Evolutionary conservation across 805 yeast genomes (phyloP), one percentile per base, ranked within the genome.

Genomic region (Saturnispora gosingensis): DNA sequence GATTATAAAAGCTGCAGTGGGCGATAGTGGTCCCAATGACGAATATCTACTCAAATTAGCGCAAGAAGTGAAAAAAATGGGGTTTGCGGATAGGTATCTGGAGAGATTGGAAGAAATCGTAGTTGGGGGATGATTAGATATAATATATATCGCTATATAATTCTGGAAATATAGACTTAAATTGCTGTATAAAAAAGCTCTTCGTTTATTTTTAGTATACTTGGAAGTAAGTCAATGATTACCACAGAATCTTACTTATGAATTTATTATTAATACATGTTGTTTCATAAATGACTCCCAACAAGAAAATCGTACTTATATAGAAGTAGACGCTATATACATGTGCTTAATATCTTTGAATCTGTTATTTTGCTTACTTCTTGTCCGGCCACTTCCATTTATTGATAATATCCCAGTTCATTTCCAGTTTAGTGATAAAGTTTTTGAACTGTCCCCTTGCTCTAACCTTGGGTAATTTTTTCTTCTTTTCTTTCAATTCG

Each of bases 11-110:
- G 58, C 58, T 0, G 71, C 84, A 16, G 59, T 57, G 5, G 98
- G 98, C 0, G 93, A 93, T 24, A 84, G 95, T 60, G 97, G 98
- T 0, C 72, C 74, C 15, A 90, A 90, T 62, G 66, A 71, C 47
- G 95, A 87, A 60, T 90, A 90, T 62, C 67, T 91, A 54, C 64
- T 68, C 46, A 68, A 72, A 48, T 69, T 90, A 52, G 74, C 75
- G 45, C 63, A 69, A 9, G 77, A 89, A 0, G 64, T 83, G 45
- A 52, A 60, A 15, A 69, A 68, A 30, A 60, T 77, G 50, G 68
- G 68, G 55, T 71, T 69, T 8, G 55, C 54, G 1, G 83, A 80
- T 56, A 57, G 53, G 35, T 81, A 79, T 55, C 61, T 80, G 43
- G 67, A 64, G 9, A 58, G 55, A 7, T 49, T 65, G 32, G 58